These are phyloP conservation scores for Monascus purpureus DNA, from an alignment of 495 filamentous ascomycete genomes.

Conservation along the genomic window DNA sequence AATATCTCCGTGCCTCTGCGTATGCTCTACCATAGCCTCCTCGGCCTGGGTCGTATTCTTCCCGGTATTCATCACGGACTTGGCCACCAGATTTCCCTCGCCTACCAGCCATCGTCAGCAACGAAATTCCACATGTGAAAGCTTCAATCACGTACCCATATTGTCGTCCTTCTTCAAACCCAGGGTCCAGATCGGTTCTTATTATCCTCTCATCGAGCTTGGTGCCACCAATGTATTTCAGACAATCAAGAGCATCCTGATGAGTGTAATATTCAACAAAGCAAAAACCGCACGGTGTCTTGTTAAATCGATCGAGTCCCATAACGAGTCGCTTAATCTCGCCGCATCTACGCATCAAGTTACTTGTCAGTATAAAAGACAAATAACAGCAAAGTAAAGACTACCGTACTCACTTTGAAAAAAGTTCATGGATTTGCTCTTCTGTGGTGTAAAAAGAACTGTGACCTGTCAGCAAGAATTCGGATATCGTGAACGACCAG, in stretches of 20 bases:
- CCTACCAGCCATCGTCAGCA: constrained; percentile 20
- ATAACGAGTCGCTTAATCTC: constrained; percentile 98
- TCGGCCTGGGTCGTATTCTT: constrained; percentile 88
- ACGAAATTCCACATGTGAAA: constrained; percentile 10
- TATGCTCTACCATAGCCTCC: constrained; percentile 70
- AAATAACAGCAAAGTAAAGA: background rate
- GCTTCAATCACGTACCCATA: constrained; percentile 49
- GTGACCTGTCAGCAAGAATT: constrained; percentile 15
- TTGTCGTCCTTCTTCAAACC: constrained; percentile 89
- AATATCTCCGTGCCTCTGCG: constrained; percentile 44
- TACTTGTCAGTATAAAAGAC: background rate
- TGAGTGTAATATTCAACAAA: constrained; percentile 99
- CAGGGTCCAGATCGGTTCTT: constrained; percentile 89
- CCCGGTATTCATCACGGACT: constrained; percentile 92
- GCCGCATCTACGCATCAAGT: constrained; percentile 46
- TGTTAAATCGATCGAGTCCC: constrained; percentile 91
- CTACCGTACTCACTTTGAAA: constrained; percentile 50
- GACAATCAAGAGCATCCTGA: constrained; percentile 86
- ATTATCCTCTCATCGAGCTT: constrained; percentile 97
- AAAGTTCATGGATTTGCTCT: constrained; percentile 96
- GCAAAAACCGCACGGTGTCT: constrained; percentile 97
- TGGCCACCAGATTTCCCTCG: constrained; percentile 88
- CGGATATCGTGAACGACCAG: background rate
- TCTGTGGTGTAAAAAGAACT: constrained; percentile 99
- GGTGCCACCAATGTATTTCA: constrained; percentile 98